Evolutionary conservation across 2,329 filamentous ascomycete species (phyloP).

Genomic region (Penicillium sp.): DNA sequence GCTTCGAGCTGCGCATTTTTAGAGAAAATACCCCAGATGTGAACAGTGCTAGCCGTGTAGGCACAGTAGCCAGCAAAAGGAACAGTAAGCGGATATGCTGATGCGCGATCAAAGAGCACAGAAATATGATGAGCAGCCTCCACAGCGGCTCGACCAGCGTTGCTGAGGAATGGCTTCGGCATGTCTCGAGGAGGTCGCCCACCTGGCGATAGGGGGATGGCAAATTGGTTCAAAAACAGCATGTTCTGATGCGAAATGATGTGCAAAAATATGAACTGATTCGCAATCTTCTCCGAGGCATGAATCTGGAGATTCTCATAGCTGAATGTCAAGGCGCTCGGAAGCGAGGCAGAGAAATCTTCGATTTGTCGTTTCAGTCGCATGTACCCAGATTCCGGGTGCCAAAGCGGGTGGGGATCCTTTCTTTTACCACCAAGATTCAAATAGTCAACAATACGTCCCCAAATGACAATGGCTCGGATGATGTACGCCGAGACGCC

Average conservation of each 20-base stretch:
- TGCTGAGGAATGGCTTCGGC: constrained; percentile 75
- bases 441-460: constrained; percentile 82
- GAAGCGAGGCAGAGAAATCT: constrained; percentile 69
- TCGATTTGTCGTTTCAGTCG: constrained; percentile 71
- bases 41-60: constrained; percentile 91
- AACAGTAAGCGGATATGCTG: constrained; percentile 78
- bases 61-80: constrained; percentile 95
- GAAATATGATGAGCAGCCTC: constrained; percentile 86
- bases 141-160: constrained; percentile 74
- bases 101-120: constrained; percentile 75
- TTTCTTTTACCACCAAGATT: constrained; percentile 85
- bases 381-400: constrained; percentile 73
- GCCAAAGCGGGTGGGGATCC: constrained; percentile 79
- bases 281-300: constrained; percentile 79
- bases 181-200: constrained; percentile 68
- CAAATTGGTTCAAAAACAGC: constrained; percentile 86
- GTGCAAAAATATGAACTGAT: constrained; percentile 91
- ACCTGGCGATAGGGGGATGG: constrained; percentile 68
- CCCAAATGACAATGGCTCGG: constrained; percentile 83
- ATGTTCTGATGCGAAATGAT: constrained; percentile 87
- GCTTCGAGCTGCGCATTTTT: constrained; percentile 75
- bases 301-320: constrained; percentile 82
- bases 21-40: constrained; percentile 88
- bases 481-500: constrained; percentile 91
- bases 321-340: constrained; percentile 71